phyloP scores from a whole-genome alignment of 2,329 filamentous ascomycete genomes.

The Alternaria ethzedia region DNA sequence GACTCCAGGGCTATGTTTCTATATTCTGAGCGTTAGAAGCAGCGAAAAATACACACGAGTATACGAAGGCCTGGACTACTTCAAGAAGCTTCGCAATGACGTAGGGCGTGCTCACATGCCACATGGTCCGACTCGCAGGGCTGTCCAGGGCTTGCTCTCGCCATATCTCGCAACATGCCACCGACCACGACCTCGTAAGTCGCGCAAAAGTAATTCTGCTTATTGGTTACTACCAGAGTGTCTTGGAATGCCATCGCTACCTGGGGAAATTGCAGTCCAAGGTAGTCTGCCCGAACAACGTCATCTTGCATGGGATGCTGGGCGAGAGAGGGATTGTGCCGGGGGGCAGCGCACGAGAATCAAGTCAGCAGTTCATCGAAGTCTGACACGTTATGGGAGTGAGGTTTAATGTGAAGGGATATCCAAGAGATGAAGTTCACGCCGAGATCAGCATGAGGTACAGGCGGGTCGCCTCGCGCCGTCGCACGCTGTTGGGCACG shows the following conservation, averaged over 20 bases:
- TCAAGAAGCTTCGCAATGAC: not conserved
- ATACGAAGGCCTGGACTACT: not conserved
- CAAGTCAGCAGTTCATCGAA: not conserved
- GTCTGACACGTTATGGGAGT: not conserved
- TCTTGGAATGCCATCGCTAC: not conserved
- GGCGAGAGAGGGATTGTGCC: constrained; percentile 1
- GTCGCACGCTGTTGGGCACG: constrained; percentile 17
- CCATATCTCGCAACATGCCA: not conserved
- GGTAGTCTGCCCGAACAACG: constrained; percentile 10
- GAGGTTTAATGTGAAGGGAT: not conserved
- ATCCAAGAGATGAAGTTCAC: not conserved
- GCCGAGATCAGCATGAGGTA: constrained; percentile 6
- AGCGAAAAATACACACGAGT: not conserved
- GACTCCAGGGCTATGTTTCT: not conserved
- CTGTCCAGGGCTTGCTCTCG: not conserved
- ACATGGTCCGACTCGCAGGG: not conserved
- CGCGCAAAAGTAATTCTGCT: not conserved
- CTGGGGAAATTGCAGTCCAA: constrained; percentile 3
- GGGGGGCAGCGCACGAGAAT: constrained; percentile 2
- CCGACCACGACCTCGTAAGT: not conserved
- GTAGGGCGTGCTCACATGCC: not conserved
- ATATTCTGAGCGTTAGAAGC: not conserved
- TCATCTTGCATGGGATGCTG: constrained; percentile 13
- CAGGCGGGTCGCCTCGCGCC: constrained; percentile 27
- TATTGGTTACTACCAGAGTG: not conserved